Evolutionary conservation across 306 rosid genomes (phyloP).

Genomic region (Hippophae tibetana): DNA sequence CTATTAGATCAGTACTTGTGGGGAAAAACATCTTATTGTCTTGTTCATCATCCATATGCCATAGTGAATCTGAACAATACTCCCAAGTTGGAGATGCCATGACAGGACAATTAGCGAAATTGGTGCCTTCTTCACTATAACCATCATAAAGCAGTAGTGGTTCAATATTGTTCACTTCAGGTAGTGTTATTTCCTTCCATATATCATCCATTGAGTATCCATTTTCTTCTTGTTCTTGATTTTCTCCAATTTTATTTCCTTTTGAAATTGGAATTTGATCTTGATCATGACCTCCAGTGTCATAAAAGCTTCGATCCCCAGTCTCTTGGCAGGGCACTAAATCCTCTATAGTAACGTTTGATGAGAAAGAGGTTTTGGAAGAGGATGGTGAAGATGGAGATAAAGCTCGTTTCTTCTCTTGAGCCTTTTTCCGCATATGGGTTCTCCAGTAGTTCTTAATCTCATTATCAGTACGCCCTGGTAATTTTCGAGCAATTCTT

Average conservation of each 20-base stretch:
- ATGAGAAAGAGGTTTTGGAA: constrained; percentile 25
- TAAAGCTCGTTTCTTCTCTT: constrained; percentile 41
- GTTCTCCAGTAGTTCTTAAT: constrained; percentile 97
- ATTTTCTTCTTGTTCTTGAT: constrained; percentile 17
- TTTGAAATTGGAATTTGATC: constrained; percentile 4
- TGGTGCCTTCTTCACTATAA: constrained; percentile 29
- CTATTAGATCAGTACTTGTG: constrained; percentile 41
- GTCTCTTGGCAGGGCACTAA: constrained; percentile 33
- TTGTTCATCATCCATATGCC: constrained; percentile 63
- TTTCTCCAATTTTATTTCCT: constrained; percentile 19
- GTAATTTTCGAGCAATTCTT: constrained; percentile 76
- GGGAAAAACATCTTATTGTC: constrained; percentile 36
- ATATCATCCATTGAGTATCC: constrained; percentile 72
- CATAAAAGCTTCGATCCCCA: constrained; percentile 69
- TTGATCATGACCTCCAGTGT: constrained; percentile 50
- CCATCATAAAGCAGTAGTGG: constrained; percentile 7
- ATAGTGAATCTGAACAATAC: constrained; percentile 42
- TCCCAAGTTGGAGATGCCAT: constrained; percentile 49
- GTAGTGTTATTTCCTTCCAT: constrained; percentile 73
- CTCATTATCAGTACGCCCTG: constrained; percentile 97
- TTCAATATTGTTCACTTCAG: constrained; percentile 32
- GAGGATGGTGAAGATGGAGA: constrained; percentile 20
- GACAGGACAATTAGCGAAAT: constrained; percentile 27
- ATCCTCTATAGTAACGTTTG: constrained; percentile 40
- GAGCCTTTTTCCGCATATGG: constrained; percentile 82